Evolutionary conservation across 129 eudicot genomes (phyloP), one percentile per base, ranked within the genome.

Genomic region (Pittosporum tobira): DNA sequence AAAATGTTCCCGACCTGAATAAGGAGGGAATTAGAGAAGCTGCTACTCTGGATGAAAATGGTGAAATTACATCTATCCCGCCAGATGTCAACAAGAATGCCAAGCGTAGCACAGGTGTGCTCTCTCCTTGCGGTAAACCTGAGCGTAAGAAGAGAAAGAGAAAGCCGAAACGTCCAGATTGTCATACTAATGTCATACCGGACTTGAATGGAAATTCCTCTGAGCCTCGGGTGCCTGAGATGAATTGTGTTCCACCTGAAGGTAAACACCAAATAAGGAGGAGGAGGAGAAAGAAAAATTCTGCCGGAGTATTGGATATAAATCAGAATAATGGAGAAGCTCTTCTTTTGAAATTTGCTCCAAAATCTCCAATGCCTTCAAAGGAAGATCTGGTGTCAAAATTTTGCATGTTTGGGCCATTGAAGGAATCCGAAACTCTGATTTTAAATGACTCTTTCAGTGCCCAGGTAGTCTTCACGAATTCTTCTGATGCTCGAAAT

Each of bases 191-290:
- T 6, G 60, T 38, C 58, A 61, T 73, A 56, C 88, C 89, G 0
- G 83, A 85, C 59, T 64, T 85, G 74, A 85, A 81, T 63, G 77
- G 85, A 51, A 70, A 64, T 36, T 57, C 69, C 19, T 26, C 61
- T 21, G 83, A 72, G 3, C 31, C 55, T 9, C 34, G 20, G 24
- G 9, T 26, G 34, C 42, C 71, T 2, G 72, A 50, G 24, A 22
- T 38, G 37, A 59, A 36, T 16, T 42, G 6, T 37, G 31, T 29
- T 15, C 28, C 24, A 38, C 3, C 60, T 36, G 68, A 70, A 47
- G 63, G 30, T 36, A 57, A 67, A 61, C 66, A 62, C 13, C 28
- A 49, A 67, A n/a, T n/a, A n/a, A 61, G 52, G 30, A 75, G 64
- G 60, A 64, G 67, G 58, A 75, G 68, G 59, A 79, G 82, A 56